phyloP scores from a whole-genome alignment of 2,329 filamentous ascomycete species.

The Lojkania enalia region DNA sequence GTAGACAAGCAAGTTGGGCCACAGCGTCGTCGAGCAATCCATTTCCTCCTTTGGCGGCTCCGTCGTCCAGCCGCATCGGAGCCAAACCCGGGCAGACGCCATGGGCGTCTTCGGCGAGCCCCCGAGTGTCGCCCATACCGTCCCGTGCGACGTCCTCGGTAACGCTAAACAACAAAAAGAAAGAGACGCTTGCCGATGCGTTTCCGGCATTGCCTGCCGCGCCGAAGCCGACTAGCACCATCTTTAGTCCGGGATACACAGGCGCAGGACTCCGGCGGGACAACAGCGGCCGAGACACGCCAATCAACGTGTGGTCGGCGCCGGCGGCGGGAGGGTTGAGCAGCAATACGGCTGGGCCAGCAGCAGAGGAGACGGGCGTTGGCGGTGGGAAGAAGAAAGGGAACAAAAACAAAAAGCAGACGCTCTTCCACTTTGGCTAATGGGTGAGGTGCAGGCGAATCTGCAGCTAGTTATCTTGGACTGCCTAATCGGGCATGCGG shows the following conservation, averaged over 20 bases:
- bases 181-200: slow-evolving; percentile 54
- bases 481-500: slow-evolving; percentile 13
- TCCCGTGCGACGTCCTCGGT: slow-evolving; percentile 36
- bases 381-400: slow-evolving; percentile 49
- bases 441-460: slow-evolving; percentile 1
- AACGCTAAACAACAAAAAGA: slow-evolving; percentile 27
- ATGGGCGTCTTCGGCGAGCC: slow-evolving; percentile 36
- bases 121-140: slow-evolving; percentile 45
- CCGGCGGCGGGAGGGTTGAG: slow-evolving; percentile 27
- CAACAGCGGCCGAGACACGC: slow-evolving; percentile 45
- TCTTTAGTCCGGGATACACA: slow-evolving; percentile 55
- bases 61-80: slow-evolving; percentile 32
- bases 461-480: slow-evolving; percentile 11
- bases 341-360: slow-evolving; percentile 18
- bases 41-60: slow-evolving; percentile 38
- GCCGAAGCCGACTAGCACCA: slow-evolving; percentile 65
- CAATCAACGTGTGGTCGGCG: slow-evolving; percentile 45
- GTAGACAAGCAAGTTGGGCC: slow-evolving; percentile 61
- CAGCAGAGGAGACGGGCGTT: slow-evolving; percentile 28
- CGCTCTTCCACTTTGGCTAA: slow-evolving; percentile 55
- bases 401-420: slow-evolving; percentile 56
- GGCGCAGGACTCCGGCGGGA: slow-evolving; percentile 50
- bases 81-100: slow-evolving; percentile 42
- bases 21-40: slow-evolving; percentile 43
- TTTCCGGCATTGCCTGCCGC: slow-evolving; percentile 85